Evolutionary conservation across 108 stramenopile species (phyloP).

Genomic region (Craspedostauros australis): DNA sequence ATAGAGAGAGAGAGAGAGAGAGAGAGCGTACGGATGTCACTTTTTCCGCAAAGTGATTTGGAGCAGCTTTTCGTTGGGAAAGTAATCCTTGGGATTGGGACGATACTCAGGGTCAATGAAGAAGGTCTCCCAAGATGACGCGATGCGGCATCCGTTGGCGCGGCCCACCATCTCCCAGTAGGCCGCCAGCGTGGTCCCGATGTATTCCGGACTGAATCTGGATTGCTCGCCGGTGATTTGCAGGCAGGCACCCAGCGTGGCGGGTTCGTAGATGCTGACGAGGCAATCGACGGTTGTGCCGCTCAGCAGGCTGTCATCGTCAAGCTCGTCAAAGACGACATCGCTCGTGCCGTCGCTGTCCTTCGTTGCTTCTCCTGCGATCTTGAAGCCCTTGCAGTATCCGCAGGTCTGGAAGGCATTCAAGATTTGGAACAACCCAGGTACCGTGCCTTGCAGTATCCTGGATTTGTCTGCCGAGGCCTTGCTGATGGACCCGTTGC

Average conservation of each 20-base stretch:
- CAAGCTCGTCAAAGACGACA: constrained; percentile 63
- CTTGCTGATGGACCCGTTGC: neutral
- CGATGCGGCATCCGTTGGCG: no score
- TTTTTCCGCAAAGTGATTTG: constrained; percentile 42
- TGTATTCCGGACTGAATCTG: constrained; percentile 71
- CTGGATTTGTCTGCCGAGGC: neutral
- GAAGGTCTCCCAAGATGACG: constrained; percentile 59
- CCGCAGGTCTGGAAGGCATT: constrained; percentile 35
- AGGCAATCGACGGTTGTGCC: constrained; percentile 63
- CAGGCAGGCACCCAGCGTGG: constrained; percentile 59
- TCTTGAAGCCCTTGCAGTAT: constrained; percentile 38
- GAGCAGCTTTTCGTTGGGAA: constrained; percentile 69
- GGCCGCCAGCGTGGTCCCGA: constrained; percentile 69
- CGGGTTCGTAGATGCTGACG: constrained; percentile 59
- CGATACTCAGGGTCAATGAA: constrained; percentile 83
- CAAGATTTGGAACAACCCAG: constrained; percentile 40
- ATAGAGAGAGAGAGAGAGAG: no score
- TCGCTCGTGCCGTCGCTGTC: constrained; percentile 27
- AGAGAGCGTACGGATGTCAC: no score
- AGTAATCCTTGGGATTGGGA: constrained; percentile 87
- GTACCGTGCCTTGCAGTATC: constrained; percentile 37
- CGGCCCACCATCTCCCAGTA: constrained; percentile 54
- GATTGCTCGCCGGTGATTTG: constrained; percentile 83
- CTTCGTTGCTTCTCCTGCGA: constrained; percentile 14
- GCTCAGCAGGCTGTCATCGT: constrained; percentile 49